Conservation (phyloP, 1,139 yeast genomes). For the Taphrina deformans region DNA sequence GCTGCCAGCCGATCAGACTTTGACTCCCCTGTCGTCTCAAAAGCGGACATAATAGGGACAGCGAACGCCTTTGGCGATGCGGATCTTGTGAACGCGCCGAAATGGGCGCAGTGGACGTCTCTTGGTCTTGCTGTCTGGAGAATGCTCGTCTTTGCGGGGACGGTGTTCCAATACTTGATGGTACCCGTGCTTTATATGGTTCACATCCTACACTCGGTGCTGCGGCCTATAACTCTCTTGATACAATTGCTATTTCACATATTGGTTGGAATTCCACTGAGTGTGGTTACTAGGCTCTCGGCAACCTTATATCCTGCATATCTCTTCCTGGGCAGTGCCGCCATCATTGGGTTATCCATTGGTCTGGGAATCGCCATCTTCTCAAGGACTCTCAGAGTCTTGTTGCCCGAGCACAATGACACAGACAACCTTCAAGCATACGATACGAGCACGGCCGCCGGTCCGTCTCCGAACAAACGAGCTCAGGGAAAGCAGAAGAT, state of each 20-base stretch:
- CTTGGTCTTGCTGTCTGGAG: slow-evolving; percentile 17
- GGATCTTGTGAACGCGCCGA: slow-evolving; percentile 10
- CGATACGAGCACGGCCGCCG: neutral
- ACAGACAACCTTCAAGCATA: neutral
- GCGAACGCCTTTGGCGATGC: slow-evolving; percentile 2
- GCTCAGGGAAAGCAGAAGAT: neutral
- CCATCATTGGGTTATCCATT: slow-evolving; percentile 4
- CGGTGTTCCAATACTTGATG: neutral
- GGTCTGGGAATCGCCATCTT: slow-evolving; percentile 5
- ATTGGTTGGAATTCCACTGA: neutral
- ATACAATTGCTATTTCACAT: slow-evolving; percentile 4
- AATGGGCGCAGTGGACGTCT: slow-evolving; percentile 15
- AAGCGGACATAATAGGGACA: neutral
- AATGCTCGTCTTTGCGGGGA: neutral
- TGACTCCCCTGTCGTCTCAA: neutral
- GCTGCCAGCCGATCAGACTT: neutral
- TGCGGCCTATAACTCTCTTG: slow-evolving; percentile 9
- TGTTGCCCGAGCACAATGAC: neutral
- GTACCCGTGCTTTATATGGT: slow-evolving; percentile 1
- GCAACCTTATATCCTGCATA: slow-evolving; percentile 9
- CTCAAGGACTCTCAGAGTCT: neutral
- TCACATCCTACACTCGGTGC: neutral
- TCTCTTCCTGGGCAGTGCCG: slow-evolving; percentile 22
- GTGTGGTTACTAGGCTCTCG: neutral
- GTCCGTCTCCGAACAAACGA: neutral